Conservation (phyloP, 352 stramenopile species). For the Plasmopara muralis region DNA sequence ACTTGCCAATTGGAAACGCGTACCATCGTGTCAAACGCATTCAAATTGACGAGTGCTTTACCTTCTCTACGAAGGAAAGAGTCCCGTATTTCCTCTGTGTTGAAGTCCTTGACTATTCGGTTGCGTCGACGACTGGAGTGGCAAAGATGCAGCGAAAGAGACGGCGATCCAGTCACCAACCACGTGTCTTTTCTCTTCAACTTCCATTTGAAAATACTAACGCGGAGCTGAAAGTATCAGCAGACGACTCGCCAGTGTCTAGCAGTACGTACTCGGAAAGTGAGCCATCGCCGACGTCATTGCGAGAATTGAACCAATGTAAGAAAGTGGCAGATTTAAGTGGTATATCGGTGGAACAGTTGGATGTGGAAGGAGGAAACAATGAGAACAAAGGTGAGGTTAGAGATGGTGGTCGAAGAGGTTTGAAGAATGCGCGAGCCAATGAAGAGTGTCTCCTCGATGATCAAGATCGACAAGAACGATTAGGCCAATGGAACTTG, state of each 20-base stretch:
- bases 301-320: conserved; percentile 25
- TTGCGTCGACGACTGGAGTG: conserved; percentile 7
- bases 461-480: conserved; percentile 47
- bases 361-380: conserved; percentile 38
- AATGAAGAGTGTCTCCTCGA: background rate
- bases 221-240: conserved; percentile 5
- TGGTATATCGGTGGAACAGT: conserved; percentile 9
- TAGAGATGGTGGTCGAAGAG: conserved; percentile 17
- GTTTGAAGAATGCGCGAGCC: conserved; percentile 10
- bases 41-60: conserved; percentile 69
- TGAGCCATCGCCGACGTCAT: conserved; percentile 14
- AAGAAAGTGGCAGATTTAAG: conserved; percentile 2
- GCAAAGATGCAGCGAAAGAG: conserved; percentile 26
- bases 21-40: conserved; percentile 71
- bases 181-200: conserved; percentile 39
- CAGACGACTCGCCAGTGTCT: conserved; percentile 21
- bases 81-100: conserved; percentile 80
- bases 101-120: conserved; percentile 73
- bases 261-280: conserved; percentile 22
- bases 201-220: conserved; percentile 45
- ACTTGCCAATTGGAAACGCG: conserved; percentile 69
- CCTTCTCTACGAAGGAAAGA: conserved; percentile 79
- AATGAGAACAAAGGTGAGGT: conserved; percentile 41
- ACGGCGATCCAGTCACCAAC: conserved; percentile 22
- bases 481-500: conserved; percentile 70